Conservation (phyloP, 352 stramenopile genomes). For the Pythium volutum region DNA sequence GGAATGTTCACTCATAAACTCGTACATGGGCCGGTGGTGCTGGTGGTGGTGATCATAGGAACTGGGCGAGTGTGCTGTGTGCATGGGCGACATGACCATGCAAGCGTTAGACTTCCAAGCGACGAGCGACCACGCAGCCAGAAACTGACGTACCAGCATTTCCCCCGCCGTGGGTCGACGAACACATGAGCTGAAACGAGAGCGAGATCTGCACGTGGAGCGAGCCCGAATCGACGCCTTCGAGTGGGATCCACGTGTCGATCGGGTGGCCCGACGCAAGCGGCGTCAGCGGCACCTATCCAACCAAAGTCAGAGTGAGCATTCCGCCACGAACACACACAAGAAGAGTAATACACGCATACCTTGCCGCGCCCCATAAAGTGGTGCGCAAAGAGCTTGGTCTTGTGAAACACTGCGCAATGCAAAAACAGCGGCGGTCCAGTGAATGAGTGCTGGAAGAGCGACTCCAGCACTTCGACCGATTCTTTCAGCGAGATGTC, state of each 20-base stretch:
- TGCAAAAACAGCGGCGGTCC: constrained; percentile 56
- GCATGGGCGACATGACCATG: constrained; percentile 30
- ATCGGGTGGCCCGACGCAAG: constrained; percentile 61
- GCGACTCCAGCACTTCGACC: constrained; percentile 42
- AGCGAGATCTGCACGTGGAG: constrained; percentile 60
- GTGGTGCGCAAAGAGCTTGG: constrained; percentile 69
- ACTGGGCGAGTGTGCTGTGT: constrained; percentile 30
- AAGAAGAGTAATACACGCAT: constrained; percentile 1
- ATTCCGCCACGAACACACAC: no score
- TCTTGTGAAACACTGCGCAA: constrained; percentile 77
- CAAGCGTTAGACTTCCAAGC: constrained; percentile 15
- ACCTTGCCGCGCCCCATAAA: constrained; percentile 73
- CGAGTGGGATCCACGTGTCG: constrained; percentile 65
- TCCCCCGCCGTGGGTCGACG: constrained; percentile 30
- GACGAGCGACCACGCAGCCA: background rate
- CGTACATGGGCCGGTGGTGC: constrained; percentile 7
- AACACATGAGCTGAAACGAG: constrained; percentile 85
- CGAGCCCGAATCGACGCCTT: constrained; percentile 50
- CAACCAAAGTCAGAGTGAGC: no score
- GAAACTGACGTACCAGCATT: background rate
- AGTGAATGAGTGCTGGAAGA: constrained; percentile 61
- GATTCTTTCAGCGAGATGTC: constrained; percentile 24
- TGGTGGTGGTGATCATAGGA: constrained; percentile 21
- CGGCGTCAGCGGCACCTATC: constrained; percentile 42
- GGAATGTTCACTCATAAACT: constrained; percentile 15